phyloP scores from a whole-genome alignment of 106 monocot genomes.

The Phalaenopsis equestris region DNA sequence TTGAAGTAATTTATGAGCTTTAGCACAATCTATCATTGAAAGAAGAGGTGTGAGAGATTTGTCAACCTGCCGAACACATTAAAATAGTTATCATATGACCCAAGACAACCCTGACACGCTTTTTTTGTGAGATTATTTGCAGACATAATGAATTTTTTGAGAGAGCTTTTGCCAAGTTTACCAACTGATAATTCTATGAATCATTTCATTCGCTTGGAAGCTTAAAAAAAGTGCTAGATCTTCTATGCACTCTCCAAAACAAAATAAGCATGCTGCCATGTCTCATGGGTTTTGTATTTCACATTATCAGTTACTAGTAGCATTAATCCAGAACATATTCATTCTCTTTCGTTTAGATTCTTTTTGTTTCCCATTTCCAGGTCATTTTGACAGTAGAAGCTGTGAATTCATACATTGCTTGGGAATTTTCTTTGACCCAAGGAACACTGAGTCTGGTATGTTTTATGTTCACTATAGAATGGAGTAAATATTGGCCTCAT shows the following conservation, averaged over 20 bases:
- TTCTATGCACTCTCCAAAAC: not conserved
- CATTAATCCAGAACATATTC: not conserved
- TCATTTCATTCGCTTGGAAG: not conserved
- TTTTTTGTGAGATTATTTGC: too few species aligned
- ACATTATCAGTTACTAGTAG: not conserved
- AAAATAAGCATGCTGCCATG: not conserved
- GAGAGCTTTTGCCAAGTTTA: not conserved
- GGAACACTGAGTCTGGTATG: slow-evolving; percentile 72
- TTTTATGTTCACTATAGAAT: not conserved
- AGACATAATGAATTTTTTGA: too few species aligned
- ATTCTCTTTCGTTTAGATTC: not conserved
- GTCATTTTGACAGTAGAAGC: slow-evolving; percentile 66
- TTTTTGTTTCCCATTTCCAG: slow-evolving; percentile 18
- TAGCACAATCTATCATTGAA: too few species aligned
- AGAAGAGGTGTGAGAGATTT: too few species aligned
- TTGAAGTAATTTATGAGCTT: too few species aligned
- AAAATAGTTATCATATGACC: too few species aligned
- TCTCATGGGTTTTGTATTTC: not conserved
- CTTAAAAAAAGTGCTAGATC: not conserved
- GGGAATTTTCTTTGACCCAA: slow-evolving; percentile 90
- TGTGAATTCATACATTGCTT: slow-evolving; percentile 96
- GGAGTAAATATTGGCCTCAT: not conserved
- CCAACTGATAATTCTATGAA: not conserved
- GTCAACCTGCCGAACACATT: too few species aligned
- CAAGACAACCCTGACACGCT: too few species aligned